Evolutionary conservation across 371 early-diverging fungal species (phyloP), one percentile per base, ranked within the genome.

Genomic region (Rhizopus arrhizus): DNA sequence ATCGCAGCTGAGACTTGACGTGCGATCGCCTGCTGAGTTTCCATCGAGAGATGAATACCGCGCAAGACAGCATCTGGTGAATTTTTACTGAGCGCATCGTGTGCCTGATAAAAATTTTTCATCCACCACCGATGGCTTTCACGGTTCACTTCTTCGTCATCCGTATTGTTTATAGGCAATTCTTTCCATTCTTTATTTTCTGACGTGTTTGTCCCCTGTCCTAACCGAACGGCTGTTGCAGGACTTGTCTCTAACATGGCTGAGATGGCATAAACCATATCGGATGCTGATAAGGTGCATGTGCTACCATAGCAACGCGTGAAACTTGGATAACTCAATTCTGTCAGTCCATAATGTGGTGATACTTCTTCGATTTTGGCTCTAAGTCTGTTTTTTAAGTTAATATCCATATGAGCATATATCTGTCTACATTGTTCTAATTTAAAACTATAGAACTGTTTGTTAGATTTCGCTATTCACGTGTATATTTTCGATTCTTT

Each of bases 361-460:
- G 94, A 91, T 1, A 93, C 81, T 5, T 75, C 66, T 42, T 81
- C 83, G 33, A 95, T 85, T 41, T 90, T 85, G 31, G 75, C 68
- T 40, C 77, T 72, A 13, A 95, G 74, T 43, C 82, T 81, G 53
- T 65, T 65, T 51, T 92, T 92, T 34, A 92, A 80, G 6, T 83
- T 81, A n/a, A 91, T 80, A 53, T 88, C 85, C 90, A 95, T 91
- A 62, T 92, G 90, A 41, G 85, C 72, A 77, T 86, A 95, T 31
- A 80, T 81, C 63, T 92, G 88, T 45, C 81, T 75, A 46, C 83
- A 82, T 64, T 92, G 85, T 56, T 86, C 72, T 16, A 88, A 72
- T 1, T 89, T 89, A 61, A 91, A 83, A 0, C 90, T 89, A 46
- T 43, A 31, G 1, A 4, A 54, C 31, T 42, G 12, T 36, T 4